A percentile compares a stretch with the other conserved stretches of the same genome.
Evolutionary conservation across 768 basidiomycete species (phyloP).

Genomic region (Collybia nuda): DNA sequence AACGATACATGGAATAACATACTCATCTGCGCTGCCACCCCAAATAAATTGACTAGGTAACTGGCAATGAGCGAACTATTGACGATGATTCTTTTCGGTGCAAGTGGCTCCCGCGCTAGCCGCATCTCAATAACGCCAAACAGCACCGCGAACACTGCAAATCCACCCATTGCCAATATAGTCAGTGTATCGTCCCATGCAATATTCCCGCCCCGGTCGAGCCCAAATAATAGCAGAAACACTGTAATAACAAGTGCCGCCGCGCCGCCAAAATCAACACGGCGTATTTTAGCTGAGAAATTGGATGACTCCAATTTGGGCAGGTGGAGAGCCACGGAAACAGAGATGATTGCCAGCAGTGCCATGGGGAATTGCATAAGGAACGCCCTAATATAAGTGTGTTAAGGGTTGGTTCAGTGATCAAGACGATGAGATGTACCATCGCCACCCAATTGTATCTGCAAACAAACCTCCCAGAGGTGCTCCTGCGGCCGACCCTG

Average conservation of each 20-base stretch:
- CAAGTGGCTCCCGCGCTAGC: constrained; percentile 57
- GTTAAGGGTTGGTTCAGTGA: neutral
- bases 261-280: constrained; percentile 68
- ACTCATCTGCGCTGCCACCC: constrained; percentile 41
- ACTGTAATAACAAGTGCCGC: constrained; percentile 52
- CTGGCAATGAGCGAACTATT: constrained; percentile 52
- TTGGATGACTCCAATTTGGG: constrained; percentile 40
- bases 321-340: constrained; percentile 52
- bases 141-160: constrained; percentile 28
- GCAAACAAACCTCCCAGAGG: constrained; percentile 63
- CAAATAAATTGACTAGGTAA: constrained; percentile 60
- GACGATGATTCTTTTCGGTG: constrained; percentile 52
- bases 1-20: constrained; percentile 54
- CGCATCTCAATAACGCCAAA: constrained; percentile 49
- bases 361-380: constrained; percentile 59
- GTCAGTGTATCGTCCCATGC: constrained; percentile 45
- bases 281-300: constrained; percentile 50
- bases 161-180: constrained; percentile 31
- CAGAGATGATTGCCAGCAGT: constrained; percentile 51
- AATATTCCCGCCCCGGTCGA: constrained; percentile 54
- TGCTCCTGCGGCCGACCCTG: constrained; percentile 58
- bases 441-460: constrained; percentile 69
- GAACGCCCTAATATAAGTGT: constrained; percentile 44
- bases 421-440: constrained; percentile 28
- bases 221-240: constrained; percentile 54